Evolutionary conservation across 2,329 filamentous ascomycete species (phyloP), one percentile per base, ranked within the genome.

Genomic region (Ceratocystis smalleyi): DNA sequence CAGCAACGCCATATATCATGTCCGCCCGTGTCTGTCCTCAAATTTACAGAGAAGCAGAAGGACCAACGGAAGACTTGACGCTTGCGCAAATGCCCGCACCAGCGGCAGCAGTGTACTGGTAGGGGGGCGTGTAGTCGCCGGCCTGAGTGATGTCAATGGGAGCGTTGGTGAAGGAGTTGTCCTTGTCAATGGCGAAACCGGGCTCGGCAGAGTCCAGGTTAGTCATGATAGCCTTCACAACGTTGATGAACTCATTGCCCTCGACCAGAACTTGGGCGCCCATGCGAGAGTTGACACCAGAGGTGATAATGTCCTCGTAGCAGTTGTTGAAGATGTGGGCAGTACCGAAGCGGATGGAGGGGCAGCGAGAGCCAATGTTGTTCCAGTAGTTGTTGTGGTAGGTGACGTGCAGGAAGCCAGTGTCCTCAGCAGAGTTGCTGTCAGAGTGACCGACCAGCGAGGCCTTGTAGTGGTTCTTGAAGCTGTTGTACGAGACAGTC

Each of bases 401-500:
- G 27, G 83, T 85, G 24, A 86, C 75, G 68, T 75, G 79, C 17
- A 86, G 73, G 68, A 80, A 77, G 65, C 83, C 83, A 1, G 71
- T 80, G 70, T 86, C 83, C 68, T 85, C 81, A 40, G 71, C 75
- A 5, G 69, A 74, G 72, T 85, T 85, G 72, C 70, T 78, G 74
- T 86, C 81, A 5, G 78, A 81, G 76, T 85, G 82, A 5, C 81
- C 83, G 62, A 85, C 75, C 15, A 86, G 77, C 0, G 80, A 81
- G 32, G 77, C 81, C 73, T 86, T 86, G 54, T 69, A 73, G 68
- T 79, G 77, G 67, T 78, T 75, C 64, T 77, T 75, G 65, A 79
- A 72, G 54, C 74, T 74, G 24, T 70, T 75, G 69, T 74, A 73
- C 0, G 75, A 76, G 8, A 78, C 71, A 0, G 77, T 78, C 5